A percentile compares a stretch with the other conserved stretches of the same genome.
Conservation (phyloP, 805 yeast genomes). For the Candida cerambycidarum region DNA sequence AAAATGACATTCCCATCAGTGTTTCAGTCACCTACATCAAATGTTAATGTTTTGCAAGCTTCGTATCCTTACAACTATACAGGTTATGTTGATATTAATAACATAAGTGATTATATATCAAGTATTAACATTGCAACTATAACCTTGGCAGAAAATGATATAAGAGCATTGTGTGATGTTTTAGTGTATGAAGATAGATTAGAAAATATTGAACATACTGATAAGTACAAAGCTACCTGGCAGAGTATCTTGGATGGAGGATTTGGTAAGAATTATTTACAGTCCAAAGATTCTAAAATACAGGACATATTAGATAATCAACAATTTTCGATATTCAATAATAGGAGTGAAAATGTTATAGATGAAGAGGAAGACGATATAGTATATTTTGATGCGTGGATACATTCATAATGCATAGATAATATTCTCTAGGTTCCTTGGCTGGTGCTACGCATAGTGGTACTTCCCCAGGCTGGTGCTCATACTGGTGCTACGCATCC, state of each 20-base stretch:
- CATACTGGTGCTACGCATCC: too few species aligned
- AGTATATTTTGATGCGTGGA: constrained; percentile 18
- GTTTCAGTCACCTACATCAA: constrained; percentile 44
- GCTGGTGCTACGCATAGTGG: too few species aligned
- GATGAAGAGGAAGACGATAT: constrained; percentile 19
- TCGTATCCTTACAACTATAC: constrained; percentile 58
- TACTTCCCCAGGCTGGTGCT: too few species aligned
- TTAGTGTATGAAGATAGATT: constrained; percentile 82
- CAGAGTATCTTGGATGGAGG: constrained; percentile 76
- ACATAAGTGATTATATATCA: constrained; percentile 72
- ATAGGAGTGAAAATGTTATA: constrained; percentile 14
- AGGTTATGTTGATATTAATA: constrained; percentile 68
- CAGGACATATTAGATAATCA: constrained; percentile 7
- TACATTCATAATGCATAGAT: constrained; percentile 5
- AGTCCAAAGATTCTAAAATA: neutral
- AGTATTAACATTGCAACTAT: constrained; percentile 76
- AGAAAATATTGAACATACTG: constrained; percentile 55
- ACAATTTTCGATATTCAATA: constrained; percentile 16
- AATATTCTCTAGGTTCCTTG: too few species aligned
- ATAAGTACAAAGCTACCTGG: constrained; percentile 79
- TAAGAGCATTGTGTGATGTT: constrained; percentile 83
- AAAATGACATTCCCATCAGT: constrained; percentile 74
- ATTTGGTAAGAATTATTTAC: constrained; percentile 32
- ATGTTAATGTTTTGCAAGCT: constrained; percentile 42
- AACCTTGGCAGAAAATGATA: constrained; percentile 71